phyloP scores from a whole-genome alignment of 768 basidiomycete species.

The Dioszegia crocea region DNA sequence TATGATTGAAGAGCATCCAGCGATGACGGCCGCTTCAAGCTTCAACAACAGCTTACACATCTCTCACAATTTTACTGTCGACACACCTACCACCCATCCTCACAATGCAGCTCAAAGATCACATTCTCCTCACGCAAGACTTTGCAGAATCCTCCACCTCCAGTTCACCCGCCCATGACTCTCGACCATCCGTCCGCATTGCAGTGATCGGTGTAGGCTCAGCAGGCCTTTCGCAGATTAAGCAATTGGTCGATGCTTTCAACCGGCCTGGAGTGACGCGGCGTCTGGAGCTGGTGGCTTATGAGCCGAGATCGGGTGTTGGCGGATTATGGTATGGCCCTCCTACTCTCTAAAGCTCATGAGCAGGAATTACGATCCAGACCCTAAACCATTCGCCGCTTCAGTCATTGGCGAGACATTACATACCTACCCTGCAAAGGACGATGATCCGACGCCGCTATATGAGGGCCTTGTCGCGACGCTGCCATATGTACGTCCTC shows the following conservation, averaged over 20 bases:
- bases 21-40: too few relatives aligned
- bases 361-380: neutral
- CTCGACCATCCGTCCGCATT: conserved; percentile 12
- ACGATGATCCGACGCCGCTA: conserved; percentile 38
- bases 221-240: conserved; percentile 38
- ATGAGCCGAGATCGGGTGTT: conserved; percentile 31
- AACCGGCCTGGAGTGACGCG: conserved; percentile 3
- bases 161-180: neutral
- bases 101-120: too few relatives aligned
- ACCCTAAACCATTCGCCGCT: neutral
- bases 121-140: too few relatives aligned
- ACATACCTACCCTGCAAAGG: conserved; percentile 22
- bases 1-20: too few relatives aligned
- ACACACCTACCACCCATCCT: too few relatives aligned
- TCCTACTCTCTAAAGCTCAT: too few relatives aligned
- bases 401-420: conserved; percentile 4
- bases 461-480: conserved; percentile 44
- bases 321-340: conserved; percentile 47
- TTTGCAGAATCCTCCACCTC: too few relatives aligned
- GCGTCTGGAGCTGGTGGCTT: conserved; percentile 33
- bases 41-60: too few relatives aligned
- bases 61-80: too few relatives aligned
- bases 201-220: conserved; percentile 46
- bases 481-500: conserved; percentile 36
- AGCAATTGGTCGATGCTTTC: conserved; percentile 35